phyloP scores from a whole-genome alignment of 371 early-diverging fungal genomes.

The Ordospora colligata region DNA sequence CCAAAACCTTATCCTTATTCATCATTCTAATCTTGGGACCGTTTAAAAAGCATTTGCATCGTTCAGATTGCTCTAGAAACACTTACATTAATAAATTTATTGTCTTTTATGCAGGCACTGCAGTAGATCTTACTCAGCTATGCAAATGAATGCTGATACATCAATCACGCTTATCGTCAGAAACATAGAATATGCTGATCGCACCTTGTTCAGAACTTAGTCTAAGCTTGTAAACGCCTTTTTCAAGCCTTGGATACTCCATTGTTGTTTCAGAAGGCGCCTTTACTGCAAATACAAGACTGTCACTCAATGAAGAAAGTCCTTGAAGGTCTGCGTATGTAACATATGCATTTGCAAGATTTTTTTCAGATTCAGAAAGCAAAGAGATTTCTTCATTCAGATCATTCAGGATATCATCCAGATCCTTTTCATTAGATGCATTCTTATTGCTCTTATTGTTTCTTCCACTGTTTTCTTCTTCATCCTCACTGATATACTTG shows the following conservation, averaged over 20 bases:
- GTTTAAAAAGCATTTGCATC: too few relatives aligned
- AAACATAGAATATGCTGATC: slow-evolving; percentile 56
- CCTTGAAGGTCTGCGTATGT: slow-evolving; percentile 56
- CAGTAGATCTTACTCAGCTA: background rate
- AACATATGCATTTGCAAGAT: slow-evolving; percentile 57
- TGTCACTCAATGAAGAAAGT: slow-evolving; percentile 38
- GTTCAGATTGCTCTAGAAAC: too few relatives aligned
- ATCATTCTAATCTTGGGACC: background rate
- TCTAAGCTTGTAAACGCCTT: slow-evolving; percentile 47
- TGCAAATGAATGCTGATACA: slow-evolving; percentile 56
- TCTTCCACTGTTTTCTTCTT: slow-evolving; percentile 27
- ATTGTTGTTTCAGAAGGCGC: slow-evolving; percentile 57
- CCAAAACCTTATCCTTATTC: slow-evolving; percentile 20
- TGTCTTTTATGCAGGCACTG: too few relatives aligned
- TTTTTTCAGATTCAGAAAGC: slow-evolving; percentile 46
- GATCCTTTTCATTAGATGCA: background rate
- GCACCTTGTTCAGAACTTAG: slow-evolving; percentile 47
- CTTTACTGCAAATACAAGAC: slow-evolving; percentile 60
- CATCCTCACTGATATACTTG: slow-evolving; percentile 14
- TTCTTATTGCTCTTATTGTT: background rate
- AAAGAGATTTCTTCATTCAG: slow-evolving; percentile 49
- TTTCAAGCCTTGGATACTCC: slow-evolving; percentile 55
- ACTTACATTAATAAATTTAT: too few relatives aligned
- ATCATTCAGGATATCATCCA: slow-evolving; percentile 42
- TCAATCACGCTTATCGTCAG: slow-evolving; percentile 33